phyloP scores from a whole-genome alignment of 495 filamentous ascomycete species.

The Xylona heveae region DNA sequence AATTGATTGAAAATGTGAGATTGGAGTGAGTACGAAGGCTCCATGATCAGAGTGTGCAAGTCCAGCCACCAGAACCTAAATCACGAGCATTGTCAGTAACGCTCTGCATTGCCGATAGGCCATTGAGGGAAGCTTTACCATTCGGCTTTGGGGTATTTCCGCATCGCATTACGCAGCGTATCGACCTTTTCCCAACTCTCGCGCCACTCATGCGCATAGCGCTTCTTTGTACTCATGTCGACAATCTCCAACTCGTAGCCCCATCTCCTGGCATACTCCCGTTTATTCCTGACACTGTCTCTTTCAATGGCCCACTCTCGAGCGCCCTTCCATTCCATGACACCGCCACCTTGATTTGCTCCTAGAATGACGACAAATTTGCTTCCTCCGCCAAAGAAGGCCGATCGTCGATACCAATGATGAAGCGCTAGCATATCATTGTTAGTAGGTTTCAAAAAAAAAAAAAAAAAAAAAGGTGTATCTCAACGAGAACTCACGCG shows the following conservation, averaged over 20 bases:
- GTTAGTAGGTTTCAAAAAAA: too few species aligned
- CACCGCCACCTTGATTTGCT: constrained; percentile 85
- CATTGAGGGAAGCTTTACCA: constrained; percentile 36
- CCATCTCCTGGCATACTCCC: constrained; percentile 68
- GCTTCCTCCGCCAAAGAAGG: constrained; percentile 53
- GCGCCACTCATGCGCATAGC: constrained; percentile 96
- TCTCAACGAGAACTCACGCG: constrained; percentile 39
- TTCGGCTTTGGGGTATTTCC: constrained; percentile 87
- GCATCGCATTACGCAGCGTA: constrained; percentile 73
- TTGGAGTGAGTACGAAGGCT: constrained; percentile 77
- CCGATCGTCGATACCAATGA: constrained; percentile 29
- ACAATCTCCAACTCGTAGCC: constrained; percentile 92
- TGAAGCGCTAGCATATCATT: constrained; percentile 17
- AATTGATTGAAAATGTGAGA: constrained; percentile 75
- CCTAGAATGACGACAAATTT: constrained; percentile 89
- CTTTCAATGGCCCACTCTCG: constrained; percentile 96
- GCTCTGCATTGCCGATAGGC: not conserved
- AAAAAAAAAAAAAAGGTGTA: too few species aligned
- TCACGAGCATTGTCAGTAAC: constrained; percentile 10
- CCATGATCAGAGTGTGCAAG: constrained; percentile 96
- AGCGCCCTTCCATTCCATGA: constrained; percentile 98
- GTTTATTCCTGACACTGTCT: constrained; percentile 89
- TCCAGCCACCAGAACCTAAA: constrained; percentile 98
- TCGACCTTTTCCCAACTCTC: constrained; percentile 99
- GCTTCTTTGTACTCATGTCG: constrained; percentile 95